Evolutionary conservation across 75 land plant species (phyloP).

Genomic region (Picea sitchensis): DNA sequence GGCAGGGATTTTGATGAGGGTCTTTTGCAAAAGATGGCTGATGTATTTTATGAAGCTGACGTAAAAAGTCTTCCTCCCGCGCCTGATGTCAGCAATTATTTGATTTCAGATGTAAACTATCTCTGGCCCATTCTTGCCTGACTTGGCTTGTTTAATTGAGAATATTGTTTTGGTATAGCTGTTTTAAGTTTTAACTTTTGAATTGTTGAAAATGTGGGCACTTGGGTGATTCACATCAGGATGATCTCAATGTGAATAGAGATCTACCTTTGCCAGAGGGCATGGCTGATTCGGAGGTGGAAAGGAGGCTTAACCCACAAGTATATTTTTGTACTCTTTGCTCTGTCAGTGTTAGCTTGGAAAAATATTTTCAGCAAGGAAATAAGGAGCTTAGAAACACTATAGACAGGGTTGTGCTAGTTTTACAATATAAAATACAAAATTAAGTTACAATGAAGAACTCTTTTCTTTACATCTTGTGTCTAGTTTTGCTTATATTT

Average conservation of each 20-base stretch:
- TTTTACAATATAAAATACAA: not conserved
- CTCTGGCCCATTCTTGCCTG: not conserved
- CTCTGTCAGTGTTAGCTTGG: not conserved
- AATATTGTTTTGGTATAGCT: not conserved
- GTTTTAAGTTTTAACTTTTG: not conserved
- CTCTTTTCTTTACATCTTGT: too few relatives aligned
- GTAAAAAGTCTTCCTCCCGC: conserved; percentile 29
- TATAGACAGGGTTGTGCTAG: not conserved
- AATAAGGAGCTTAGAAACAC: not conserved
- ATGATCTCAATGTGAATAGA: conserved; percentile 20
- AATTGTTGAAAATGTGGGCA: not conserved
- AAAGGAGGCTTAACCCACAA: conserved; percentile 23
- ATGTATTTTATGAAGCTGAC: conserved; percentile 35
- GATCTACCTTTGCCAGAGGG: conserved; percentile 31
- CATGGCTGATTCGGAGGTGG: conserved; percentile 38
- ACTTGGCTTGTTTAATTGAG: not conserved
- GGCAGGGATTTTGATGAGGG: conserved; percentile 44
- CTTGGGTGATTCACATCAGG: conserved; percentile 6
- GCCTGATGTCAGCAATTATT: conserved; percentile 48
- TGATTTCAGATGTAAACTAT: conserved; percentile 34
- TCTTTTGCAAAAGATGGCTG: conserved; percentile 30
- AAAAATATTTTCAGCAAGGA: not conserved
- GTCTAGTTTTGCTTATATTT: not conserved
- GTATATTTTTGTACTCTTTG: conserved; percentile 9
- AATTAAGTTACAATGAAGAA: not conserved